These are phyloP conservation scores for Ricinus communis DNA, from an alignment of 345 rosid species.

Conservation along the genomic window DNA sequence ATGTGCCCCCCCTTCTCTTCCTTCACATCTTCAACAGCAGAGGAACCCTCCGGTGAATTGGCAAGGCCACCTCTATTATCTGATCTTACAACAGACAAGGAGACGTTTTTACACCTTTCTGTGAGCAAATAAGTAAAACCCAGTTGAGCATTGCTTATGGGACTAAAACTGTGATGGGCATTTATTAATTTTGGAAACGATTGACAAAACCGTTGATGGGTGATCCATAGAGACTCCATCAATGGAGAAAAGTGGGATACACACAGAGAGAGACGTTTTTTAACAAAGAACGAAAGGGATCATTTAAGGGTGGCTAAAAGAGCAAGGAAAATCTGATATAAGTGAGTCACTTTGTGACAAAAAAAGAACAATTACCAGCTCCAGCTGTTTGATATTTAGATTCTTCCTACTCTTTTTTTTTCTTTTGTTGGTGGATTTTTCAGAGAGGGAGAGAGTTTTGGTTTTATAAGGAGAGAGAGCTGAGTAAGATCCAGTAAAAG, in stretches of 20 bases:
- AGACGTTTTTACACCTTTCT: slow-evolving; percentile 22
- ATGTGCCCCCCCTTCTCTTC: slow-evolving; percentile 38
- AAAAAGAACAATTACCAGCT: background rate
- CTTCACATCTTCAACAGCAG: slow-evolving; percentile 25
- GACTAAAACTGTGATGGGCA: slow-evolving; percentile 9
- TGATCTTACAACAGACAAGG: slow-evolving; percentile 33
- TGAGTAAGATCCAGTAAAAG: slow-evolving; percentile 17
- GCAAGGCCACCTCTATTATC: background rate
- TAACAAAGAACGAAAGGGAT: slow-evolving; percentile 12
- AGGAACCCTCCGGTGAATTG: slow-evolving; percentile 17
- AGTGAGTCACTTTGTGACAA: no score
- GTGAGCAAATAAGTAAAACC: slow-evolving; percentile 30
- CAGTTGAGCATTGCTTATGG: slow-evolving; percentile 20
- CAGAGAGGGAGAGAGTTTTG: background rate
- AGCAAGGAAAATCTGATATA: no score
- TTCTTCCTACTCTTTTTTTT: background rate
- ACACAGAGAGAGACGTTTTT: background rate
- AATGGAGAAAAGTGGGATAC: background rate
- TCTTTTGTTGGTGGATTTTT: no score
- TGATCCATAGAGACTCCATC: slow-evolving; percentile 53
- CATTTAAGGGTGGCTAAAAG: slow-evolving; percentile 7
- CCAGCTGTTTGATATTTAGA: background rate
- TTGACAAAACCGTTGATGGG: slow-evolving; percentile 21
- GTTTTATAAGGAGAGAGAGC: background rate
- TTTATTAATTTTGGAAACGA: slow-evolving; percentile 6